Percentiles rank a stretch among this genome's conserved stretches.
phyloP scores from a whole-genome alignment of 2,329 filamentous ascomycete species.

The Cryphonectria nitschkei region DNA sequence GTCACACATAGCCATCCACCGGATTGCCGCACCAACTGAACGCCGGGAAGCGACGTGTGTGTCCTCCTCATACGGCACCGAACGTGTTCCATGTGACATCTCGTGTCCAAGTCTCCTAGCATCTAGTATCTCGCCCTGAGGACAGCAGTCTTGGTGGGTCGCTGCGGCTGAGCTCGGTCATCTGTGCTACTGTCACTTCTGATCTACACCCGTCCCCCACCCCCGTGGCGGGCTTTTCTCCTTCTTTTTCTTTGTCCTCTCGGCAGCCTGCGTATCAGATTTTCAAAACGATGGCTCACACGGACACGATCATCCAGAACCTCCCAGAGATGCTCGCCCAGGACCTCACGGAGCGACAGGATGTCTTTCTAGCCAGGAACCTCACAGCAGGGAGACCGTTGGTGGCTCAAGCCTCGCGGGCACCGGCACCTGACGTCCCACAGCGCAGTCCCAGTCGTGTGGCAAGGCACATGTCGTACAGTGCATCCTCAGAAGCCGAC shows the following conservation, averaged over 20 bases:
- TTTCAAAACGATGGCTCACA: slow-evolving; percentile 17
- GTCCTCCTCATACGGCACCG: slow-evolving; percentile 18
- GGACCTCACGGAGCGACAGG: slow-evolving; percentile 54
- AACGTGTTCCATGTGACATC: slow-evolving; percentile 20
- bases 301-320: slow-evolving; percentile 44
- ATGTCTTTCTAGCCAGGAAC: slow-evolving; percentile 53
- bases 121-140: slow-evolving; percentile 11
- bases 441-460: slow-evolving; percentile 22
- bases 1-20: slow-evolving; percentile 17
- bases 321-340: slow-evolving; percentile 60
- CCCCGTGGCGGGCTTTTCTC: not conserved
- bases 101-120: slow-evolving; percentile 10
- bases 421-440: slow-evolving; percentile 20
- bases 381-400: slow-evolving; percentile 57
- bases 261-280: not conserved
- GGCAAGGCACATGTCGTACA: slow-evolving; percentile 24
- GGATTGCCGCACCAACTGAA: slow-evolving; percentile 19
- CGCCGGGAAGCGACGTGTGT: slow-evolving; percentile 19
- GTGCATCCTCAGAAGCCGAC: slow-evolving; percentile 20
- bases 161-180: slow-evolving; percentile 5
- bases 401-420: slow-evolving; percentile 37
- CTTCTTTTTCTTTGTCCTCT: slow-evolving; percentile 15
- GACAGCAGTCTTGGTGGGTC: slow-evolving; percentile 15
- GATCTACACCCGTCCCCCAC: not conserved
- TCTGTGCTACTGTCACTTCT: slow-evolving; percentile 9